A percentile compares a stretch with the other conserved stretches of the same genome.
Evolutionary conservation across 2,329 filamentous ascomycete genomes (phyloP).

Genomic region (Aspergillus fumigatus): DNA sequence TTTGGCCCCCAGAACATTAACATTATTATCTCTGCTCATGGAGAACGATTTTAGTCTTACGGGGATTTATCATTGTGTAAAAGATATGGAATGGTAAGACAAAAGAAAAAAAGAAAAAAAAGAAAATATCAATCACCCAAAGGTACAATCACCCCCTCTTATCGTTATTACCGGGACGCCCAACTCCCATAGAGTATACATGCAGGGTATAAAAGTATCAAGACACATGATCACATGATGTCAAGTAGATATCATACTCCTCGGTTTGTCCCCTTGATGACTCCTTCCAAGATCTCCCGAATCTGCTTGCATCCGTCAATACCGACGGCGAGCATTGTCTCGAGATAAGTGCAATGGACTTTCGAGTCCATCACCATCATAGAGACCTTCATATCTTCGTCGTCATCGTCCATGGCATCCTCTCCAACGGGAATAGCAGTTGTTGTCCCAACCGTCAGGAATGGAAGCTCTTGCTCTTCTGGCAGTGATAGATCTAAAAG

Average conservation of each 20-base stretch:
- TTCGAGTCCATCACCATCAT: slow-evolving; percentile 83
- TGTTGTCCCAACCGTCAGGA: slow-evolving; percentile 74
- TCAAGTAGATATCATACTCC: slow-evolving; percentile 10
- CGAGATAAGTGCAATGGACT: slow-evolving; percentile 72
- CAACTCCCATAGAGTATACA: slow-evolving; percentile 10
- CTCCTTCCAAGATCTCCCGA: slow-evolving; percentile 70
- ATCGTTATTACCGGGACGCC: not conserved
- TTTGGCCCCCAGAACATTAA: too few relatives aligned
- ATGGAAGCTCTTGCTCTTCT: slow-evolving; percentile 71
- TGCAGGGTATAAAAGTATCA: not conserved
- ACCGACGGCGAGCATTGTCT: slow-evolving; percentile 89
- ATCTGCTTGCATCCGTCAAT: slow-evolving; percentile 90
- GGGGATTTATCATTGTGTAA: not conserved
- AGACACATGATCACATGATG: slow-evolving; percentile 9
- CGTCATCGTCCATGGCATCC: slow-evolving; percentile 51
- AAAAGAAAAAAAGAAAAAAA: too few relatives aligned
- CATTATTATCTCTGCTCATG: too few relatives aligned
- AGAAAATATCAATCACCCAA: not conserved
- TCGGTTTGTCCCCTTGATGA: slow-evolving; percentile 57
- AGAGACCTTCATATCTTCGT: slow-evolving; percentile 56
- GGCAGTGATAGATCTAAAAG: slow-evolving; percentile 42
- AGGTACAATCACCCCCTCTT: not conserved
- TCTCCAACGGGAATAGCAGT: slow-evolving; percentile 42
- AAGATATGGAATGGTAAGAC: not conserved
- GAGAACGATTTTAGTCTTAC: too few relatives aligned